Evolutionary conservation across 176 grass and related monocot species (phyloP), one percentile per base, ranked within the genome.

Genomic region (Hordeum marinum): DNA sequence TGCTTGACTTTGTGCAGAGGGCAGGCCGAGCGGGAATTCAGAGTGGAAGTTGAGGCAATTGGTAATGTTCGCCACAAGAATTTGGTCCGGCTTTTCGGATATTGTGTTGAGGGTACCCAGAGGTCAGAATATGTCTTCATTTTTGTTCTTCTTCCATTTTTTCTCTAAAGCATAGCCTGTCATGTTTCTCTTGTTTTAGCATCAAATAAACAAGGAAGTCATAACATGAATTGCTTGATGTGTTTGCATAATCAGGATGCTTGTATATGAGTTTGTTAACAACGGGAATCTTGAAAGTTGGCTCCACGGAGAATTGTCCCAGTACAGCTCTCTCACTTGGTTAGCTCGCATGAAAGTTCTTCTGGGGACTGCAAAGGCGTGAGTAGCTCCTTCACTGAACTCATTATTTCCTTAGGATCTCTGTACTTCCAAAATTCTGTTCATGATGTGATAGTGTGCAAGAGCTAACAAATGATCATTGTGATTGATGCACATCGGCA

Each of bases 61-160:
- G 95, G 95, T 68, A 93, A 98, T 89, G 95, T 98, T 39, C 89
- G 95, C 9, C 95, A 98, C 78, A 98, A 98, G 83, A 98, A 98
- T 93, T 86, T 98, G 73, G 95, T 98, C 43, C 83, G 93, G 15
- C 93, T 98, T 82, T 90, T 95, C 65, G 93, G 95, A 7, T 98
- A 98, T 34, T 98, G 95, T 87, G 91, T 92, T 64, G 95, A 98
- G 81, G 95, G 95, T 50, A 98, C 73, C 88, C 95, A 98, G 79
- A 98, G 95, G 95, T 98, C 66, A 91, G 84, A 37, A 63, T 12
- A 77, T 0, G 4, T 48, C 48, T 32, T 35, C 2, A n/a, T 18
- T 78, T 14, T 83, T 86, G 0, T 37, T 72, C 14, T 21, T 72
- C 45, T 78, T n/a, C 25, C 20, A 46, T 58, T 68, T 76, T 78